Conservation (phyloP, 331 rosid genomes). For the Phaseolus coccineus region DNA sequence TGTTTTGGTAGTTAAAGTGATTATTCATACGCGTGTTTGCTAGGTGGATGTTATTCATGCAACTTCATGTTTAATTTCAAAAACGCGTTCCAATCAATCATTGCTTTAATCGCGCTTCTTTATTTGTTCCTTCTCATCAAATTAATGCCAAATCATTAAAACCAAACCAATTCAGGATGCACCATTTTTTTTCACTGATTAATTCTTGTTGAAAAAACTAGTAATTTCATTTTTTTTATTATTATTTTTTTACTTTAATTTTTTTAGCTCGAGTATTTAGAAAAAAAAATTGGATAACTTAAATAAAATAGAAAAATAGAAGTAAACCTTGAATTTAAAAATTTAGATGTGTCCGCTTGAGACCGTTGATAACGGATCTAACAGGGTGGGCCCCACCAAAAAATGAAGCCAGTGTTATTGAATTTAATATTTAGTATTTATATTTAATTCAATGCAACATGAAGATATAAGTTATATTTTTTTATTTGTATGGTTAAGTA, state of each 20-base stretch:
- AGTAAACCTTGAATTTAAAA: background rate
- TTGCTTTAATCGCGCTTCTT: slow-evolving; percentile 8
- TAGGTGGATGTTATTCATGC: background rate
- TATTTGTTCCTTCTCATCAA: background rate
- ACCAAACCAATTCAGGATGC: no score
- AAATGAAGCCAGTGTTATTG: background rate
- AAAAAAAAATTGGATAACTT: background rate
- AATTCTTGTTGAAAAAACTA: no score
- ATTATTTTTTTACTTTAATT: no score
- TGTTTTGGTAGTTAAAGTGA: no score
- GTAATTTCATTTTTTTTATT: no score
- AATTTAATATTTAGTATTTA: background rate
- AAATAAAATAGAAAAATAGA: background rate
- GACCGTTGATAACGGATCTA: slow-evolving; percentile 65
- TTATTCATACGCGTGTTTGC: background rate
- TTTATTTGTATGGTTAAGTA: no score
- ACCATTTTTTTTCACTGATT: no score
- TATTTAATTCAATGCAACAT: no score
- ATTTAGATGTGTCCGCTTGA: background rate
- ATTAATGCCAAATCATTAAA: no score
- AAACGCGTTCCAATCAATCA: slow-evolving; percentile 51
- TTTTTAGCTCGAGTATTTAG: no score
- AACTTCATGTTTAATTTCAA: background rate
- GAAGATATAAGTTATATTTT: no score
- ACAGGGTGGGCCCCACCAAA: slow-evolving; percentile 34